phyloP scores from a whole-genome alignment of 2,329 filamentous ascomycete species.

The Torrubiellomyces zombiae region DNA sequence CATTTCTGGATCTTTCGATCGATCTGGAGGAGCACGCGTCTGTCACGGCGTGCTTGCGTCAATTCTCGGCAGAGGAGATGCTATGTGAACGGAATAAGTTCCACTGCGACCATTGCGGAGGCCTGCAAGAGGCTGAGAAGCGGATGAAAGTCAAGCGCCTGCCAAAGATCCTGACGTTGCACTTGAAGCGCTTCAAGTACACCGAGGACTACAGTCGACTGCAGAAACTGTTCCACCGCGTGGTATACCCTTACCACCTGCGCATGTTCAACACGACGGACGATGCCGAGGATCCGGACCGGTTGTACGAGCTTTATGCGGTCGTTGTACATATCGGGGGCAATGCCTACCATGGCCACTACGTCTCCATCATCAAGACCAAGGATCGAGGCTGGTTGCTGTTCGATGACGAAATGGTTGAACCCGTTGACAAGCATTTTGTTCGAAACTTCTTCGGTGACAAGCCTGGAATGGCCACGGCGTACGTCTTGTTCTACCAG shows the following conservation, averaged over 20 bases:
- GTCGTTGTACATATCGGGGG: constrained; percentile 95
- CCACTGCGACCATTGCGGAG: constrained; percentile 93
- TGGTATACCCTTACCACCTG: constrained; percentile 92
- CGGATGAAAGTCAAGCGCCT: constrained; percentile 97
- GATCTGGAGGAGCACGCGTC: constrained; percentile 92
- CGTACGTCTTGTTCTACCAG: constrained; percentile 95
- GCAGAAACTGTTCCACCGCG: constrained; percentile 91
- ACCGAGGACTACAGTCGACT: constrained; percentile 86
- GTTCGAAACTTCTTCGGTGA: constrained; percentile 96
- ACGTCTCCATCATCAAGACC: constrained; percentile 95
- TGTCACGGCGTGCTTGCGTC: constrained; percentile 83
- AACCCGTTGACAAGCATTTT: constrained; percentile 91
- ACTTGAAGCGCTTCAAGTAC: constrained; percentile 96
- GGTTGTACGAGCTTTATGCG: constrained; percentile 89
- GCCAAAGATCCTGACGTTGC: constrained; percentile 78
- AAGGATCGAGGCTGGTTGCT: constrained; percentile 89
- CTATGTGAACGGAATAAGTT: constrained; percentile 97
- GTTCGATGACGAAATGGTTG: constrained; percentile 97
- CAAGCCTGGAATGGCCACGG: constrained; percentile 76
- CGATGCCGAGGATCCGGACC: constrained; percentile 82
- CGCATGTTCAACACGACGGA: constrained; percentile 96
- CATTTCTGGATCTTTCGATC: constrained; percentile 89
- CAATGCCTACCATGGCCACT: constrained; percentile 93
- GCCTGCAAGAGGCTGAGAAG: constrained; percentile 93
- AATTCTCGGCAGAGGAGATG: constrained; percentile 98